Conservation (phyloP, 1,284 basidiomycete genomes). For the Tremellales sp. region DNA sequence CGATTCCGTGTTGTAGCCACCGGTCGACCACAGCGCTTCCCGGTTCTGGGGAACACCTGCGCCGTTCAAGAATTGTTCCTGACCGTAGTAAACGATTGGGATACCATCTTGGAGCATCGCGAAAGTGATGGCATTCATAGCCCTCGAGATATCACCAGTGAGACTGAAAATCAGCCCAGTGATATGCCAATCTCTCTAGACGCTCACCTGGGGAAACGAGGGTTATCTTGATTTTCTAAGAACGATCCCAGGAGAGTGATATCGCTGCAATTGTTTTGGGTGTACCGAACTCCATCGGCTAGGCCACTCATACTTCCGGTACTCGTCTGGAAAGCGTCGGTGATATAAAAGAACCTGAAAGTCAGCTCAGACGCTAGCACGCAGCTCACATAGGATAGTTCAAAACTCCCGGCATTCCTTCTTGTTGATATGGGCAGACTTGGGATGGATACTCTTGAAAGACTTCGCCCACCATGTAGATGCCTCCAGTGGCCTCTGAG, state of each 20-base stretch:
- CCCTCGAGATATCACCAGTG: conserved; percentile 3
- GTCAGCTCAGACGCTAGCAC: conserved; percentile 57
- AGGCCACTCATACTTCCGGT: conserved; percentile 1
- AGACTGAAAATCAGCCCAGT: background rate
- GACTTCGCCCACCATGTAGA: conserved; percentile 80
- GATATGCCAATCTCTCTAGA: too few relatives aligned
- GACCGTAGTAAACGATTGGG: conserved; percentile 3
- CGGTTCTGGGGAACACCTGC: background rate
- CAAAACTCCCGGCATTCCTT: conserved; percentile 63
- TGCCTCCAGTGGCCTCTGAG: conserved; percentile 66
- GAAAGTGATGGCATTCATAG: conserved; percentile 1
- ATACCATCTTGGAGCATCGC: conserved; percentile 2
- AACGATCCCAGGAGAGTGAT: too few relatives aligned
- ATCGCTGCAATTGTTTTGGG: conserved; percentile 47
- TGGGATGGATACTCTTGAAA: conserved; percentile 46
- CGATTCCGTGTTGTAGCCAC: too few relatives aligned
- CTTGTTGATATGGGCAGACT: conserved; percentile 64
- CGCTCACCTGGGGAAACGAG: background rate
- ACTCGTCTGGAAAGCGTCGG: conserved; percentile 46
- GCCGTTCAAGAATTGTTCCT: background rate
- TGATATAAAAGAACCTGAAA: conserved; percentile 59
- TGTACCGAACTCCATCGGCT: background rate
- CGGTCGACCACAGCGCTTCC: conserved; percentile 1
- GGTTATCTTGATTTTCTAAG: conserved; percentile 4
- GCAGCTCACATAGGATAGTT: conserved; percentile 58